Conservation (phyloP, 2,329 filamentous ascomycete species). For the Phialophora tarda region DNA sequence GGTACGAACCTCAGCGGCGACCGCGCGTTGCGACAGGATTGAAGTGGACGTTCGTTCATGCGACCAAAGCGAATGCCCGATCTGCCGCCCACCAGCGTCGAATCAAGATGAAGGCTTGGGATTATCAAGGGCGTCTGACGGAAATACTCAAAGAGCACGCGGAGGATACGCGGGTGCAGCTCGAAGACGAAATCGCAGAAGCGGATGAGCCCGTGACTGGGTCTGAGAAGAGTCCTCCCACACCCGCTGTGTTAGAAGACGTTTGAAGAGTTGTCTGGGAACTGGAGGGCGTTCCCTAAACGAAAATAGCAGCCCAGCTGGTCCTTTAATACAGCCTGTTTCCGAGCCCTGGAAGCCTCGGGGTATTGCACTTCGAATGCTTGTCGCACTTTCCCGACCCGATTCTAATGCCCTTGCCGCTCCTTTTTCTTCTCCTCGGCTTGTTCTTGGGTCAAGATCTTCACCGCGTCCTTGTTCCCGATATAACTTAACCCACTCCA, state of each 20-base stretch:
- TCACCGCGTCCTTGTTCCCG: constrained; percentile 88
- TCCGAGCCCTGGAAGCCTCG: background rate
- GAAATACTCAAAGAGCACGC: constrained; percentile 9
- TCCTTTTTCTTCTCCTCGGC: constrained; percentile 8
- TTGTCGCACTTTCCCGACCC: background rate
- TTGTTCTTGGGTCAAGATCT: constrained; percentile 66
- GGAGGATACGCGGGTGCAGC: background rate
- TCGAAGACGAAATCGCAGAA: constrained; percentile 6
- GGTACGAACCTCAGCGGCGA: constrained; percentile 9
- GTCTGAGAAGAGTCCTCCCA: background rate
- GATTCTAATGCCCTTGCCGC: background rate
- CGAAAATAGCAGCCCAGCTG: background rate
- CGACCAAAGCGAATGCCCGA: constrained; percentile 2
- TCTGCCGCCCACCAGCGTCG: constrained; percentile 7
- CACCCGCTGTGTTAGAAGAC: background rate
- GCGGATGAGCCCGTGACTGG: background rate
- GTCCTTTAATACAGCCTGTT: background rate
- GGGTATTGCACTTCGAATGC: background rate
- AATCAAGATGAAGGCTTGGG: constrained; percentile 14
- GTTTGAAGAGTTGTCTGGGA: background rate
- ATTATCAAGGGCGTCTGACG: constrained; percentile 16
- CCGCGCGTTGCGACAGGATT: constrained; percentile 18
- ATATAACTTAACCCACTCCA: constrained; percentile 95
- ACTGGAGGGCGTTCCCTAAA: background rate
- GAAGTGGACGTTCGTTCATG: constrained; percentile 15